A percentile compares a stretch with the other conserved stretches of the same genome.
phyloP scores from a whole-genome alignment of 2,329 filamentous ascomycete species.

The Aureobasidium subglaciale region DNA sequence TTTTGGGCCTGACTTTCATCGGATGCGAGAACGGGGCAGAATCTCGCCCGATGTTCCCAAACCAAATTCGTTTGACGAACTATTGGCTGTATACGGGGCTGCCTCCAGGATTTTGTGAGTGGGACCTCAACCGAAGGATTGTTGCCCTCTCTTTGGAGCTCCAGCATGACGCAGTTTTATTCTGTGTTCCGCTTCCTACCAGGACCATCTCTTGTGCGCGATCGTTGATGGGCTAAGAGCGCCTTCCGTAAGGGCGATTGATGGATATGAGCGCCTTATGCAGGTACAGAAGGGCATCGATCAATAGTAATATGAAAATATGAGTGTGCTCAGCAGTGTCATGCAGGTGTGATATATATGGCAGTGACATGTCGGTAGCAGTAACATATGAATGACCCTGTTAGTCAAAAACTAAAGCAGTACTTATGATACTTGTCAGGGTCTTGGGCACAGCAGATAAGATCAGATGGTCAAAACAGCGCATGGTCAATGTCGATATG shows the following conservation, averaged over 20 bases:
- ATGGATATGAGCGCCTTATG: not conserved
- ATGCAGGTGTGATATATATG: slow-evolving; percentile 4
- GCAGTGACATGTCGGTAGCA: not conserved
- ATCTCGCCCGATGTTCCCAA: not conserved
- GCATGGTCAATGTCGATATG: not conserved
- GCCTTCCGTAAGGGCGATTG: not conserved
- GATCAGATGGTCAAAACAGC: not conserved
- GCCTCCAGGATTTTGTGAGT: not conserved
- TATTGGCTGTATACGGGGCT: not conserved
- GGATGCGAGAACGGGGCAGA: not conserved
- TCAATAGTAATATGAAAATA: not conserved
- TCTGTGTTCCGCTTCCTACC: not conserved
- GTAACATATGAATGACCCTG: not conserved
- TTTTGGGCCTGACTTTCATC: not conserved
- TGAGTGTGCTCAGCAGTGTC: not conserved
- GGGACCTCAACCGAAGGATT: not conserved
- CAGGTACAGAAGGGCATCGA: slow-evolving; percentile 6
- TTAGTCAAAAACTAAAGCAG: not conserved
- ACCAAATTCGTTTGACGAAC: not conserved
- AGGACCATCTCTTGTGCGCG: not conserved
- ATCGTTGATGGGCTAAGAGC: slow-evolving; percentile 1
- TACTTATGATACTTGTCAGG: not conserved
- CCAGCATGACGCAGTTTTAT: slow-evolving; percentile 3
- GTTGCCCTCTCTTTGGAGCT: not conserved
- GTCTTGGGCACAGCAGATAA: not conserved